These are phyloP conservation scores for Hymenoscyphus scutula DNA, from an alignment of 2,329 filamentous ascomycete species.

Conservation along the genomic window DNA sequence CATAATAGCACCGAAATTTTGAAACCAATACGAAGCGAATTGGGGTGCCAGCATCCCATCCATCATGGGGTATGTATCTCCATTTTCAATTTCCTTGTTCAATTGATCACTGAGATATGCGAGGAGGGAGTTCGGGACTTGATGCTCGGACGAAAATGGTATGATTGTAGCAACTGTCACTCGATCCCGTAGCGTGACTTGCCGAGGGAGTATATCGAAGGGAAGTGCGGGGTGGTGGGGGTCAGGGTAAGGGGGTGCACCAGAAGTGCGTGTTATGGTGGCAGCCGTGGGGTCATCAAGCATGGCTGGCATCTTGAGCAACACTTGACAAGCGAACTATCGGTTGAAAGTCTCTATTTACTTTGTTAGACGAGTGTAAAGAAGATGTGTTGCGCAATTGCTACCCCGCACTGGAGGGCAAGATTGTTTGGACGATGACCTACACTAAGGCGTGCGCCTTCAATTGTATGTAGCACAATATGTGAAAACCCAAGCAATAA, in stretches of 20 bases:
- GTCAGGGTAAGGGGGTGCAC: conserved; percentile 49
- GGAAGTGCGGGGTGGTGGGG: conserved; percentile 47
- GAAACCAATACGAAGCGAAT: conserved; percentile 71
- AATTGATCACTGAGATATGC: conserved; percentile 64
- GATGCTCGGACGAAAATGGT: conserved; percentile 59
- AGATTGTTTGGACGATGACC: background rate
- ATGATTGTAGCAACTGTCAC: conserved; percentile 67
- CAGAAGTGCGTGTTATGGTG: conserved; percentile 53
- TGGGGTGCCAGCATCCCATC: conserved; percentile 57
- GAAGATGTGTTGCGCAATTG: background rate
- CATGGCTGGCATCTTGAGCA: conserved; percentile 54
- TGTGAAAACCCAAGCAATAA: background rate
- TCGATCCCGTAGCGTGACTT: conserved; percentile 64
- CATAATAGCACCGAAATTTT: conserved; percentile 71
- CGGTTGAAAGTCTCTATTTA: conserved; percentile 11
- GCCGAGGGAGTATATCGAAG: conserved; percentile 51
- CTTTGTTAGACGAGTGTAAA: conserved; percentile 4
- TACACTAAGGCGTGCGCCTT: background rate
- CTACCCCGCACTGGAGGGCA: conserved; percentile 11
- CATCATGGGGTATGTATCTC: conserved; percentile 71
- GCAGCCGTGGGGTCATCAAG: conserved; percentile 58
- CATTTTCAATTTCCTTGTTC: conserved; percentile 70
- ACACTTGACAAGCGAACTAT: background rate
- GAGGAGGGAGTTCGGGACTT: conserved; percentile 61
- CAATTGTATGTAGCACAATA: background rate